A percentile compares a stretch with the other conserved stretches of the same genome.
Evolutionary conservation across 2,329 filamentous ascomycete genomes (phyloP).

Genomic region (Cladobotryum mycophilum): DNA sequence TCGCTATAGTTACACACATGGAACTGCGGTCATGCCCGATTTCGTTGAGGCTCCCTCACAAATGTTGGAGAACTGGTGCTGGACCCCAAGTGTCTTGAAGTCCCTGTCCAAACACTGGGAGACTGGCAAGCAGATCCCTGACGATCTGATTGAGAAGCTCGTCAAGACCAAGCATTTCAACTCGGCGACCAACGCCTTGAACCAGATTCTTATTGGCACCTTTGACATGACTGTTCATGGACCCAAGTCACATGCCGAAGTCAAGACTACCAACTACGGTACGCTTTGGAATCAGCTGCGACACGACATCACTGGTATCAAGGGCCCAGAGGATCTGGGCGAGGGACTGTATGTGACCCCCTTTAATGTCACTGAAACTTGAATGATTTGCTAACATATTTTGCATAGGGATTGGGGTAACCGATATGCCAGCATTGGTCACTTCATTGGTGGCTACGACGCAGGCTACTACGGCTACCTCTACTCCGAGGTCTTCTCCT

Average conservation of each 20-base stretch:
- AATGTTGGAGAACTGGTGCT: conserved; percentile 74
- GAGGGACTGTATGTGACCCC: conserved; percentile 42
- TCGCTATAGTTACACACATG: conserved; percentile 60
- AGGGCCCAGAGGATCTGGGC: conserved; percentile 64
- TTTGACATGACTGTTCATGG: conserved; percentile 80
- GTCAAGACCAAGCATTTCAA: conserved; percentile 77
- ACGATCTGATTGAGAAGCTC: conserved; percentile 66
- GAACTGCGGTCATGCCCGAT: conserved; percentile 59
- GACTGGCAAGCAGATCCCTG: conserved; percentile 62
- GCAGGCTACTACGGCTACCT: conserved; percentile 76
- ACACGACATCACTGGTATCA: conserved; percentile 63
- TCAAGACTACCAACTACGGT: conserved; percentile 59
- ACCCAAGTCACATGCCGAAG: conserved; percentile 60
- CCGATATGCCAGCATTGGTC: conserved; percentile 73
- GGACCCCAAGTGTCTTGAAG: conserved; percentile 59
- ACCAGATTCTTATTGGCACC: conserved; percentile 73
- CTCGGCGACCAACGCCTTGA: conserved; percentile 69
- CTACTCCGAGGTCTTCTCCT: conserved; percentile 71
- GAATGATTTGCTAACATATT: conserved; percentile 20
- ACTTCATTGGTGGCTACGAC: conserved; percentile 79
- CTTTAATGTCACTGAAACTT: not conserved
- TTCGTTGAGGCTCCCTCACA: conserved; percentile 68
- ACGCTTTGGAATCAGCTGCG: conserved; percentile 67
- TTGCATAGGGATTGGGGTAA: conserved; percentile 59
- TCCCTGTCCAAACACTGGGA: conserved; percentile 68